These are phyloP conservation scores for Hanseniaspora mollemarum DNA, from an alignment of 805 yeast genomes.

Conservation along the genomic window DNA sequence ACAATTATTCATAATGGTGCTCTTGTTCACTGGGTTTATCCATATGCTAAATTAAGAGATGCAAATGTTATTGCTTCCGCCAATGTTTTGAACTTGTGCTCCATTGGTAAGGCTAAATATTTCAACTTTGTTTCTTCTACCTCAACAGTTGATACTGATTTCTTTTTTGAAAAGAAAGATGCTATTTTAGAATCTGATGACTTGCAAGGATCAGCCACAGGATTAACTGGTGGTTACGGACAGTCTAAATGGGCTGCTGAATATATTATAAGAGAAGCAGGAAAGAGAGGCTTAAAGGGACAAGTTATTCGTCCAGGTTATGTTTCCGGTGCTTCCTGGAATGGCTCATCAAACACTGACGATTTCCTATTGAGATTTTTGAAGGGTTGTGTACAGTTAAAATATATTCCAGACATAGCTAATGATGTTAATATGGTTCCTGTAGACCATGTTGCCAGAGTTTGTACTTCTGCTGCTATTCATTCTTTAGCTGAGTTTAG, in stretches of 20 bases:
- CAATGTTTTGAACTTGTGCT: constrained; percentile 61
- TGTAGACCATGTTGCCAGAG: constrained; percentile 94
- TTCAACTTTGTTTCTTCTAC: constrained; percentile 93
- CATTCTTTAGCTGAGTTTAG: constrained; percentile 48
- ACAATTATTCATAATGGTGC: constrained; percentile 94
- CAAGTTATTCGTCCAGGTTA: constrained; percentile 92
- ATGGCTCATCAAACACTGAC: constrained; percentile 91
- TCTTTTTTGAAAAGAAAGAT: constrained; percentile 70
- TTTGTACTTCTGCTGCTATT: constrained; percentile 71
- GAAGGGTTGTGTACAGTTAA: constrained; percentile 87
- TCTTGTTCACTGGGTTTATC: constrained; percentile 96
- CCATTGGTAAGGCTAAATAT: constrained; percentile 64
- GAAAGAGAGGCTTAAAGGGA: constrained; percentile 75
- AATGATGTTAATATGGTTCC: constrained; percentile 94
- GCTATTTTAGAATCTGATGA: constrained; percentile 71
- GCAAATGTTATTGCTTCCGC: constrained; percentile 86
- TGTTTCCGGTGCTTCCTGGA: constrained; percentile 70
- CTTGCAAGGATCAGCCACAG: constrained; percentile 65
- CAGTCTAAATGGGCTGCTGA: constrained; percentile 98
- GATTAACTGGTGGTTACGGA: constrained; percentile 88
- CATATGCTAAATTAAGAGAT: constrained; percentile 78
- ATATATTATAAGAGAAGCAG: constrained; percentile 76
- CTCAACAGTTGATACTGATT: constrained; percentile 75
- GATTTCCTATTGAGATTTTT: constrained; percentile 89
- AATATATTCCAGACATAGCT: constrained; percentile 69